Evolutionary conservation across 2,329 filamentous ascomycete species (phyloP), one percentile per base, ranked within the genome.

Genomic region (Phialocephala sp.): DNA sequence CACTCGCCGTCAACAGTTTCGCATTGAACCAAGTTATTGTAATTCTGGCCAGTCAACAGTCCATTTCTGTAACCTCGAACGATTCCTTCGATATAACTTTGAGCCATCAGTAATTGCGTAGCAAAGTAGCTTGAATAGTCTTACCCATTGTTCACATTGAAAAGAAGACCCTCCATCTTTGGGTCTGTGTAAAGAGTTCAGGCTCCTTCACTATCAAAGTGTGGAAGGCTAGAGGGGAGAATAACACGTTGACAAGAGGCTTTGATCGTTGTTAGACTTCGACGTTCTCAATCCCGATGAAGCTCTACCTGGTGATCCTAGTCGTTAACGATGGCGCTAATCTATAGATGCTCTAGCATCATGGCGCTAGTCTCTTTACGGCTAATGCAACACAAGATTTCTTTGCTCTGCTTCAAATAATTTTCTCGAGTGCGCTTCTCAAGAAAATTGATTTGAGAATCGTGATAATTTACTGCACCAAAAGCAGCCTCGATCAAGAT

Each of bases 1-100:
- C 24, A 55, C 24, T 18, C 9, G 22, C 94, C 94, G 81, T 98
- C 94, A 75, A 98, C 94, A 59, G 89, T 97, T 82, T 98, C 94
- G 87, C 94, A 98, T 86, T 98, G 94, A 69, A 91, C 96, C 81
- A 98, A 82, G 83, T 98, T 99, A 82, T 86, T 89, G 83, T 99
- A 99, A 83, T 94, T 96, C 78, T 92, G 85, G 79, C 90, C 83
- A 63, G 91, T 98, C 77, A 99, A 87, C 70, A 99, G 90, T 76
- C 90, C 87, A 81, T 98, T 99, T 77, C 94, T 91, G 82, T 98
- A 99, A 70, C 95, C 95, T 76, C 95, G 92, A 75, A 98, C 93
- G 78, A 99, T 94, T 79, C 95, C 95, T 82, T 99, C 95, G 78
- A 98, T 89, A 81, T 97, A 98, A 91, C 94, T n/a, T n/a, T n/a